Evolutionary conservation across 495 filamentous ascomycete genomes (phyloP).

Genomic region (Hyaloscypha finlandica): DNA sequence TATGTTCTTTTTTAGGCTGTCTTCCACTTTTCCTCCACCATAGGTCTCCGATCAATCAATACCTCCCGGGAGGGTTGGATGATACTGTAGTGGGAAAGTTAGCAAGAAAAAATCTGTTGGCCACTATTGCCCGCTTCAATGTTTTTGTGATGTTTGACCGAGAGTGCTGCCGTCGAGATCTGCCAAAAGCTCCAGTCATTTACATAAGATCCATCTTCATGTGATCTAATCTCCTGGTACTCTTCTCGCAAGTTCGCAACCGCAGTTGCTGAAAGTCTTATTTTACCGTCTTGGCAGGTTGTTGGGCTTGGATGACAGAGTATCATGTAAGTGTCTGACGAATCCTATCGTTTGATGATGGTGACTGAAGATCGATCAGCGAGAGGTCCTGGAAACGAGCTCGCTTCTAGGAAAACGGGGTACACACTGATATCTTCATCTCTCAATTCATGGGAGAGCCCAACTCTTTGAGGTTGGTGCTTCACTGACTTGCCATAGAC

Average conservation of each 20-base stretch:
- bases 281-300: conserved; percentile 6
- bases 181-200: conserved; percentile 18
- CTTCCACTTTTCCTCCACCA: neutral
- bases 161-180: conserved; percentile 19
- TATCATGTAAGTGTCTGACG: neutral
- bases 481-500: conserved; percentile 98
- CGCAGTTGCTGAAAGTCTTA: neutral
- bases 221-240: neutral
- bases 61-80: conserved; percentile 1
- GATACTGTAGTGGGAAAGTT: neutral
- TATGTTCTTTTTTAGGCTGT: conserved; percentile 8
- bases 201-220: conserved; percentile 11
- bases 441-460: conserved; percentile 84
- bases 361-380: conserved; percentile 66
- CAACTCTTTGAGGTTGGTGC: conserved; percentile 97
- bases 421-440: conserved; percentile 96
- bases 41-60: neutral
- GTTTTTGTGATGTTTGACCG: neutral
- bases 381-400: neutral
- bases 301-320: neutral
- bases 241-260: neutral
- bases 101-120: neutral
- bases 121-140: neutral
- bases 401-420: neutral
- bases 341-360: conserved; percentile 81